phyloP scores from a whole-genome alignment of 192 early-diverging fungal genomes.

The Entomortierella lignicola region DNA sequence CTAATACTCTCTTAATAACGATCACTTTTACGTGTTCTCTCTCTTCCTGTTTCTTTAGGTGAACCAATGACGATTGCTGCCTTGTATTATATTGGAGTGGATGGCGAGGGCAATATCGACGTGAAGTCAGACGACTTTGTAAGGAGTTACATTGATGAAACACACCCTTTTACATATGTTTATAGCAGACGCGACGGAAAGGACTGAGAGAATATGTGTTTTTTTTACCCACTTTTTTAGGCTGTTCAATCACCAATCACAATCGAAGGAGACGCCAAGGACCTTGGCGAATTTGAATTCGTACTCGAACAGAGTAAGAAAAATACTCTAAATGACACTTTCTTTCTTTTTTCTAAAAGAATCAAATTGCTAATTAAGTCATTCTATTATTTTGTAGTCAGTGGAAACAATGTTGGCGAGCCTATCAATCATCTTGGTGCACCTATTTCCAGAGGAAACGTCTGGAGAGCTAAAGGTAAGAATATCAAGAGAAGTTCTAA shows the following conservation, averaged over 20 bases:
- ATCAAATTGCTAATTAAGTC: no score
- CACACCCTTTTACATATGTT: no score
- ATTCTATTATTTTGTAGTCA: no score
- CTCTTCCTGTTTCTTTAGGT: conserved; percentile 10
- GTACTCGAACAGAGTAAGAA: conserved; percentile 68
- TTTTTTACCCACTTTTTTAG: no score
- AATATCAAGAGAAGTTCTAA: background rate
- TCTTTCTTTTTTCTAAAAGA: no score
- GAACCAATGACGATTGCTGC: conserved; percentile 64
- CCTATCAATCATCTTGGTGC: conserved; percentile 22
- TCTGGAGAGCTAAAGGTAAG: conserved; percentile 74
- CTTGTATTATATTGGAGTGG: conserved; percentile 84
- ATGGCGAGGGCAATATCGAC: conserved; percentile 74
- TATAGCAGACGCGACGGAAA: no score
- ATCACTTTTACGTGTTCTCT: background rate
- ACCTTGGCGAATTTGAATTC: conserved; percentile 80
- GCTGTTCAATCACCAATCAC: conserved; percentile 7
- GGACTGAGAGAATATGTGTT: no score
- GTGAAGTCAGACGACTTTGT: conserved; percentile 47
- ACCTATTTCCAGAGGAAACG: conserved; percentile 41
- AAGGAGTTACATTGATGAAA: no score
- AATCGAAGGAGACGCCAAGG: conserved; percentile 68
- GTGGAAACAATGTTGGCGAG: conserved; percentile 1
- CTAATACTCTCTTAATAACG: background rate
- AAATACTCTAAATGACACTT: no score